Base-by-base conservation (phyloP, 352 stramenopile species). In the Phytophthora colocasiae region DNA sequence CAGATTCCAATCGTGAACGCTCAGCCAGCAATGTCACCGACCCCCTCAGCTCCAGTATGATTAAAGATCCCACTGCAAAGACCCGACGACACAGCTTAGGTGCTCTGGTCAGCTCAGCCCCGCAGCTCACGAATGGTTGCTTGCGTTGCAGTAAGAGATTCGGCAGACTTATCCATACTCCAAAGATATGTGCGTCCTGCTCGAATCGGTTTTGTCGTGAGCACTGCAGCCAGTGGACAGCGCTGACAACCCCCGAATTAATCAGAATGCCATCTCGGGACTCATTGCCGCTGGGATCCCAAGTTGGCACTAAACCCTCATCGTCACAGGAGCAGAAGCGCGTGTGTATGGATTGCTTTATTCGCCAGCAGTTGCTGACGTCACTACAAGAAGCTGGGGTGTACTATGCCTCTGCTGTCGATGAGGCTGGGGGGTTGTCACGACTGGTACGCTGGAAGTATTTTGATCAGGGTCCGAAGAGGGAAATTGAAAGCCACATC, bases 291-390 rank as follows among this genome's bases (percentile, higher is more conserved):
- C 43, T 32, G 17, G 55, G 50, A 29, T 66, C 52, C 22, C 55
- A 51, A 46, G 12, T 51, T 9, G 61, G 39, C 19, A 51, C 43
- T 9, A 53, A 44, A 63, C 17, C 31, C 60, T 19, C 26, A 6
- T 22, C 51, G 12, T 6, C 48, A 0, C 11, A 46, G 19, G 63
- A 63, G 39, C 31, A 47, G 10, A 69, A 73, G 24, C 70, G 60
- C 15, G 72, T 81, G 7, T 81, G 73, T n/a, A 75, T 83, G 59
- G 80, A 89, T 58, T 89, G 80, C 53, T 55, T 83, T 26, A 74
- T 85, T 26, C 77, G 80, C 17, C 78, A 89, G 45, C 71, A 87
- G 34, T 58, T 89, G 17, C 56, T 89, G 9, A 71, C 70, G 10
- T 81, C 60, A 5, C 32, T 89, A 26, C 70, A 78, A 57, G 70